These are phyloP conservation scores for Blastocystis sp. DNA, from an alignment of 352 stramenopile species.

Conservation along the genomic window DNA sequence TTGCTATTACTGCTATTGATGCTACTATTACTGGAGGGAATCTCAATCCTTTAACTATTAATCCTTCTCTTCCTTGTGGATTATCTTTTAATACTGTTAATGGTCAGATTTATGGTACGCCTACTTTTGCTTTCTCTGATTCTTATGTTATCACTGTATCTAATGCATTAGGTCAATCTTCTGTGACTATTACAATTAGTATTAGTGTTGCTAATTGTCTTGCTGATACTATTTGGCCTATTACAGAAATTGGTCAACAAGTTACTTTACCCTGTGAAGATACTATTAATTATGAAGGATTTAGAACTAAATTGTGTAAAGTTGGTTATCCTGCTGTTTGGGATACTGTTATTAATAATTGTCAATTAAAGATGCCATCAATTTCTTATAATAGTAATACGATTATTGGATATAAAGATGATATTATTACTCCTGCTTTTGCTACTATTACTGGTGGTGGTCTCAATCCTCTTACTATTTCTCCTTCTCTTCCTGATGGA, in stretches of 20 bases:
- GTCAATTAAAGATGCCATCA: constrained; percentile 25
- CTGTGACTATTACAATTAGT: constrained; percentile 16
- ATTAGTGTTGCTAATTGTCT: constrained; percentile 9
- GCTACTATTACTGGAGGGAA: constrained; percentile 24
- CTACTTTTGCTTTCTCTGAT: not conserved
- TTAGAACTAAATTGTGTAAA: not conserved
- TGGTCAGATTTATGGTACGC: constrained; percentile 17
- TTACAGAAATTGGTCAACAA: constrained; percentile 11
- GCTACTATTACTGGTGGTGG: constrained; percentile 10
- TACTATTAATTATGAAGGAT: constrained; percentile 6
- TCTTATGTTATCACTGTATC: constrained; percentile 1
- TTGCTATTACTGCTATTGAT: not conserved
- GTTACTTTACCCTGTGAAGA: constrained; percentile 21
- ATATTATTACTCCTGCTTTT: constrained; percentile 5
- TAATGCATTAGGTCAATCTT: constrained; percentile 12
- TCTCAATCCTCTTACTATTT: constrained; percentile 32
- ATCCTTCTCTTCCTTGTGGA: not conserved
- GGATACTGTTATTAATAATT: constrained; percentile 8
- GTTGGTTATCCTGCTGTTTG: no score
- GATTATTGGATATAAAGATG: constrained; percentile 9
- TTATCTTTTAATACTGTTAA: constrained; percentile 17
- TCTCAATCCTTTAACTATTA: constrained; percentile 2
- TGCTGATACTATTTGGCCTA: constrained; percentile 16
- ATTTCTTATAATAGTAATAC: not conserved
- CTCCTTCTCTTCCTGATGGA: not conserved